Conservation (phyloP, 352 stramenopile species). For the Blastocystis sp. region DNA sequence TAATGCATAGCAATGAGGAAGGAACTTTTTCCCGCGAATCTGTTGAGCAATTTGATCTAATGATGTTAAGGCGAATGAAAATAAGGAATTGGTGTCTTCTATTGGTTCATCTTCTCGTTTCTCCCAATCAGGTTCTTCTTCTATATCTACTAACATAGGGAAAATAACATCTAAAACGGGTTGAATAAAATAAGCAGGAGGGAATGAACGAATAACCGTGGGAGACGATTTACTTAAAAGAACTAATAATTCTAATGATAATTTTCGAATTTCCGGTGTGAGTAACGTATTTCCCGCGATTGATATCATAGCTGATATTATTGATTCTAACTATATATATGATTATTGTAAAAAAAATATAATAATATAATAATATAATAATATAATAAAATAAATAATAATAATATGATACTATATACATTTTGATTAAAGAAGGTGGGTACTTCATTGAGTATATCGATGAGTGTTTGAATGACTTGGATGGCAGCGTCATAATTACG, state of each 20-base stretch:
- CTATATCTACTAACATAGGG: slow-evolving; percentile 1
- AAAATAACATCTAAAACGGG: slow-evolving; percentile 25
- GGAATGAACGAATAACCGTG: slow-evolving; percentile 24
- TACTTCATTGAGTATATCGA: slow-evolving; percentile 24
- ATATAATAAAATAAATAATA: no score
- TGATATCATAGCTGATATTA: slow-evolving; percentile 28
- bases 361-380: no score
- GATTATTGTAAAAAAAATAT: neutral
- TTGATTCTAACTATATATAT: slow-evolving; percentile 24
- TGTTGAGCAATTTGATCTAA: neutral
- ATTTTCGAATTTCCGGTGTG: slow-evolving; percentile 11
- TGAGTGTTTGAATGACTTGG: slow-evolving; percentile 20
- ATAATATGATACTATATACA: no score
- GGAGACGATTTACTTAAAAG: slow-evolving; percentile 20
- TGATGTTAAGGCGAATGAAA: slow-evolving; percentile 13
- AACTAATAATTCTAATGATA: slow-evolving; percentile 21
- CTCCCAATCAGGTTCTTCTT: slow-evolving; percentile 12
- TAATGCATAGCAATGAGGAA: slow-evolving; percentile 15
- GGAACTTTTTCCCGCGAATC: slow-evolving; percentile 12
- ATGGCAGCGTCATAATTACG: neutral
- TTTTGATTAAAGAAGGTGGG: slow-evolving; percentile 37
- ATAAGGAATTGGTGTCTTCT: neutral
- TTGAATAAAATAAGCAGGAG: neutral
- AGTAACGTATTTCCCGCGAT: slow-evolving; percentile 11
- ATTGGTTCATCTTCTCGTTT: slow-evolving; percentile 14